Evolutionary conservation across 2,329 filamentous ascomycete genomes (phyloP), one percentile per base, ranked within the genome.

Genomic region (Sarocladium oryzae): DNA sequence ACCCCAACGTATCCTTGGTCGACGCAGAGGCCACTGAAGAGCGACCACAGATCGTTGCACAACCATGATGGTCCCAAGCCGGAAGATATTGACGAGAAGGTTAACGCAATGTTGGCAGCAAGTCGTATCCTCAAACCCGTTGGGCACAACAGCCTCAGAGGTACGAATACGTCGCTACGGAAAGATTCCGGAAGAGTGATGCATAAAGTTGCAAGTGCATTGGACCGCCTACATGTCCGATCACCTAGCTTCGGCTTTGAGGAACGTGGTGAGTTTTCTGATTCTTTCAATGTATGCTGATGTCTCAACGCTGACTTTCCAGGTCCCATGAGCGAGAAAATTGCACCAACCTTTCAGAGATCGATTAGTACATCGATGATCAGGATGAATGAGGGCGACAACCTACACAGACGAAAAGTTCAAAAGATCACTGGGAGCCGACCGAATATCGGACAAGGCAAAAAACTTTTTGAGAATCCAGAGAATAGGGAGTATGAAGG

Each of bases 101-200:
- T 69, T 10, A 50, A 51, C 4, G 63, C 62, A 11, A 71, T 71
- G 67, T 55, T 71, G 21, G 63, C 67, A 10, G 65, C 67, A 5
- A 67, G 61, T 2, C 53, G 67, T 30, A 58, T 61, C 11, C 55
- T 69, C 5, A 71, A 69, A 51, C 62, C 66, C 23, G 3, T 51
- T 56, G n/a, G 51, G 55, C 6, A 54, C 52, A 2, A 43, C 50
- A 4, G 33, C 46, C 23, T 49, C 51, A 20, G 56, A 50, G 3
- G 50, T 55, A 3, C 40, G 52, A 23, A 58, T 15, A 64, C 62
- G 41, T 53, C 63, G 24, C 57, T 61, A 11, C 61, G 63, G 1
- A 61, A 61, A 49, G 57, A 61, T 8, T 60, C 62, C 4, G 62
- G 61, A 3, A 66, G 59, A 51, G 56, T 69, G 3, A 53, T 69